Base-by-base conservation (phyloP, 2,329 filamentous ascomycete genomes). In the Claviceps arundinis region DNA sequence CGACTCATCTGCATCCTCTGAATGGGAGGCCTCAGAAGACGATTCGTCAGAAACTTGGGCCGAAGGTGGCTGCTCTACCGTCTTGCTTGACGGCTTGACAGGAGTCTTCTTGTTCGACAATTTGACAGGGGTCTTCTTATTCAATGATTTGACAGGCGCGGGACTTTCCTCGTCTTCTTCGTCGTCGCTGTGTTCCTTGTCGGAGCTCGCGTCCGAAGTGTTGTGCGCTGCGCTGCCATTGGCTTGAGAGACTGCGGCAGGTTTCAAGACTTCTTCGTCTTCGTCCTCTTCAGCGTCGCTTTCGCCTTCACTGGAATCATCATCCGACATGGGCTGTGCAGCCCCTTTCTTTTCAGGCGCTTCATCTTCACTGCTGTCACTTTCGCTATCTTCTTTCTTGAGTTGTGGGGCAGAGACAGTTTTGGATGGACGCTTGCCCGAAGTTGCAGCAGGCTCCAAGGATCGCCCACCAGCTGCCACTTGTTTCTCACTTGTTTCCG, bases 1-100 rank as follows among this genome's bases (percentile, higher is more conserved):
- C 1, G 72, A 69, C 56, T 71, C 64, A 44, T 73, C 68, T 3
- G 59, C 62, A 55, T 63, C 64, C 37, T 65, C 61, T 14, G 62
- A 58, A n/a, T 61, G 60, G 6, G 61, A 60, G 1, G 37, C 16
- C 13, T 56, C 52, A 9, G 58, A 50, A 30, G 59, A 22, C 45
- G 46, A 43, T 37, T 24, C 41, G 26, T 53, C 50, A 14, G 58
- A 38, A 13, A 37, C 24, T 22, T 48, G 2, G 6, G 47, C 19
- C 37, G 47, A 50, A 34, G 59, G 26, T 46, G 47, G 14, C 14
- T 24, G 17, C 14, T 48, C 46, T 34, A 16, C 16, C 11, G 17
- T 44, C 19, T 47, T 34, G 24, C 9, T 48, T 16, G 44, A 22
- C 42, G 44, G n/a, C 47, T 40, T 45, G 16, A 34, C 9, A 11